Evolutionary conservation across 2,329 filamentous ascomycete species (phyloP).

Genomic region (Daldinia sp.): DNA sequence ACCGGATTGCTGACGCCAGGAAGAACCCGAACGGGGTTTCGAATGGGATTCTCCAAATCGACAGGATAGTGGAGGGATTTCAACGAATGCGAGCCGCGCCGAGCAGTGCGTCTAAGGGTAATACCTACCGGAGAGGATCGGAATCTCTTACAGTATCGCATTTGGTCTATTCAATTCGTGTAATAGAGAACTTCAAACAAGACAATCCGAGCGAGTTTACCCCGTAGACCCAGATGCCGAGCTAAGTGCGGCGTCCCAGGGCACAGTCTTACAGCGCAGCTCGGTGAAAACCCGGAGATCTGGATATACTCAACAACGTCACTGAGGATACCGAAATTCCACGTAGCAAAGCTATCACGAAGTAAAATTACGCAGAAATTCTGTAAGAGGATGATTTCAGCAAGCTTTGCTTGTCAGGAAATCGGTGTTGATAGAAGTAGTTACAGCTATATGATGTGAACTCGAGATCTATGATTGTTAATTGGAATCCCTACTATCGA

Average conservation of each 20-base stretch:
- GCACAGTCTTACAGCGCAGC: background rate
- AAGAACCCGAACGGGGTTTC: constrained; percentile 4
- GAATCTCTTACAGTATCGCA: background rate
- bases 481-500: too few relatives aligned
- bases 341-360: background rate
- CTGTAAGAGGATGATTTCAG: background rate
- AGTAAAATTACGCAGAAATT: background rate
- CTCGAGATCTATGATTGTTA: too few relatives aligned
- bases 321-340: background rate
- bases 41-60: constrained; percentile 1
- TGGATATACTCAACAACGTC: background rate
- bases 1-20: constrained; percentile 2
- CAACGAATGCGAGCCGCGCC: constrained; percentile 10
- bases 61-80: background rate
- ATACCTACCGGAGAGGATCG: constrained; percentile 9
- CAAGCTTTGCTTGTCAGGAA: too few relatives aligned
- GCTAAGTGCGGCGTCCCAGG: constrained; percentile 16
- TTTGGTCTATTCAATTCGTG: background rate
- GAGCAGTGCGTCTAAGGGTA: background rate
- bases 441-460: too few relatives aligned
- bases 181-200: background rate
- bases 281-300: constrained; percentile 30
- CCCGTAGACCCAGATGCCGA: constrained; percentile 24
- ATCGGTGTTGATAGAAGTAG: background rate
- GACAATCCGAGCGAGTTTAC: constrained; percentile 23